phyloP scores from a whole-genome alignment of 768 basidiomycete genomes.

The Suillus cothurnatus region DNA sequence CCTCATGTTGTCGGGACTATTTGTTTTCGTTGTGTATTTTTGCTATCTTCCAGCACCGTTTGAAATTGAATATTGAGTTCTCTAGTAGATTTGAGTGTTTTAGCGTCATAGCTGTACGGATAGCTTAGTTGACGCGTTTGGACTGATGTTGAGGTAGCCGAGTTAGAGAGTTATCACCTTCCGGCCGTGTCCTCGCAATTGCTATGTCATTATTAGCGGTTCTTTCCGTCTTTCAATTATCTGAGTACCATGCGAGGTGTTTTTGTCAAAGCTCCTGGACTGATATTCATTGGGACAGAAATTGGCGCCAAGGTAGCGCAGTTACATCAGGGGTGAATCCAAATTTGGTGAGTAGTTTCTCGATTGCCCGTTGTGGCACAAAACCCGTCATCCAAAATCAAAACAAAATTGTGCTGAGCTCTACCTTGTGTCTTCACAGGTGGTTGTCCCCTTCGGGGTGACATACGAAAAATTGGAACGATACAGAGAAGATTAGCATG shows the following conservation, averaged over 20 bases:
- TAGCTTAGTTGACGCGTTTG: neutral
- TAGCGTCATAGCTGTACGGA: too few species aligned
- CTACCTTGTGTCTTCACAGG: rapidly evolving
- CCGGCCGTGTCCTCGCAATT: too few species aligned
- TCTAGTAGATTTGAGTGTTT: neutral
- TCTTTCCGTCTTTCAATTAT: too few species aligned
- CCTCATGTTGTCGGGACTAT: neutral
- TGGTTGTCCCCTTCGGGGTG: conserved; percentile 81
- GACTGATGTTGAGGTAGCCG: too few species aligned
- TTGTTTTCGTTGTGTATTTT: conserved; percentile 4
- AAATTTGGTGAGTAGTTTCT: neutral
- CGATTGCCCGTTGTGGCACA: neutral
- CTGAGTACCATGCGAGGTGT: too few species aligned
- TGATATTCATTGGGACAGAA: too few species aligned
- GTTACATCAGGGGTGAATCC: too few species aligned
- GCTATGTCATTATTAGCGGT: too few species aligned
- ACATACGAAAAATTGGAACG: conserved; percentile 98
- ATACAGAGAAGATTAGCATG: conserved; percentile 99
- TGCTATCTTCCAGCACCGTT: conserved; percentile 1
- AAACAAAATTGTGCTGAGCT: neutral
- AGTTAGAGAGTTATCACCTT: too few species aligned
- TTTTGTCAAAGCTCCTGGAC: too few species aligned
- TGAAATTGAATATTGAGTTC: neutral
- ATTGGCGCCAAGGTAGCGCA: too few species aligned
- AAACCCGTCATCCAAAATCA: neutral